Evolutionary conservation across 352 stramenopile species (phyloP).

Genomic region (Phytophthora capsici): DNA sequence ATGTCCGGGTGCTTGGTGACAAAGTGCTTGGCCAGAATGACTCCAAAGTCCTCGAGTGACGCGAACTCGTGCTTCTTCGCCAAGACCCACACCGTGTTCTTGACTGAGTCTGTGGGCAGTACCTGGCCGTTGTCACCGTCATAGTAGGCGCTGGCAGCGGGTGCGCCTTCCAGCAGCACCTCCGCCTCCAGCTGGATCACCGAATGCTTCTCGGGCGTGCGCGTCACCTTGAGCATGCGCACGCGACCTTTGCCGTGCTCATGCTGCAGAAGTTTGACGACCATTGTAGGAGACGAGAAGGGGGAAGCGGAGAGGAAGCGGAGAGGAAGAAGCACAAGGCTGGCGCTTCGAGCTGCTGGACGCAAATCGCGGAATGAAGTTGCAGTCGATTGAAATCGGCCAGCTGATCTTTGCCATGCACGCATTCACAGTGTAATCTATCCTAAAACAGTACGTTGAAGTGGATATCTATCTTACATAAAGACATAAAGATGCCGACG

Average conservation of each 20-base stretch:
- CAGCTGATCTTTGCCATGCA: constrained; percentile 17
- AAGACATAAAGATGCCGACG: constrained; percentile 19
- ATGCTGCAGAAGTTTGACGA: constrained; percentile 71
- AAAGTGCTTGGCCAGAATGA: constrained; percentile 91
- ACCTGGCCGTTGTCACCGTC: constrained; percentile 86
- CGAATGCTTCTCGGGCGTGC: constrained; percentile 74
- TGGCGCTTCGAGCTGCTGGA: constrained; percentile 26
- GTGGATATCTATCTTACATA: constrained; percentile 1
- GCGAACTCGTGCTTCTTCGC: constrained; percentile 90
- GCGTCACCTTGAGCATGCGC: constrained; percentile 86
- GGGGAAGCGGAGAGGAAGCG: not conserved
- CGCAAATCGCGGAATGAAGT: constrained; percentile 49
- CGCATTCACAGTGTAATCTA: constrained; percentile 19
- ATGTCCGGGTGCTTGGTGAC: constrained; percentile 79
- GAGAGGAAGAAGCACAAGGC: not conserved
- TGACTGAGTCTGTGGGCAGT: constrained; percentile 90
- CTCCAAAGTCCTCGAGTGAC: constrained; percentile 87
- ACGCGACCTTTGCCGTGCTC: constrained; percentile 91
- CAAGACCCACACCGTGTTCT: constrained; percentile 91
- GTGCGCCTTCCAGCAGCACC: constrained; percentile 82
- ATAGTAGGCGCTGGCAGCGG: constrained; percentile 81
- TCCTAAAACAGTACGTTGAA: constrained; percentile 19
- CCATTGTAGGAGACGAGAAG: constrained; percentile 41
- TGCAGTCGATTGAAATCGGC: constrained; percentile 19
- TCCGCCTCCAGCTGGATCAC: constrained; percentile 86